These are phyloP conservation scores for Trichoderma sp. DNA, from an alignment of 2,329 filamentous ascomycete genomes.

Conservation along the genomic window DNA sequence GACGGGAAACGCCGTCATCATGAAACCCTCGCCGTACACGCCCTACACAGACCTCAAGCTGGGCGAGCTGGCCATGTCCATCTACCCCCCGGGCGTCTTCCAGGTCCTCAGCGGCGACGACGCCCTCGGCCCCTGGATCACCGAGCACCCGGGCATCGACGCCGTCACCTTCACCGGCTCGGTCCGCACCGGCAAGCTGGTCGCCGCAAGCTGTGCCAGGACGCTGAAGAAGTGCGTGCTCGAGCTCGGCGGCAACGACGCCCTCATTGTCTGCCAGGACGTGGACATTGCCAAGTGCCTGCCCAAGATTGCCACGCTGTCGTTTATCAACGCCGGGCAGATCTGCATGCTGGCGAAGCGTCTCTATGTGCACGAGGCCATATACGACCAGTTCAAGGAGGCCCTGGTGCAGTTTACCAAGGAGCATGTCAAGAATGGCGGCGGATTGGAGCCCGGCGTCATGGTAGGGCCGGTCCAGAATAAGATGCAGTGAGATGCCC, in stretches of 20 bases:
- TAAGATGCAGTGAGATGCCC: conserved; percentile 53
- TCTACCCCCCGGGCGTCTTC: conserved; percentile 64
- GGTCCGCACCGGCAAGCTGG: conserved; percentile 67
- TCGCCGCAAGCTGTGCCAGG: conserved; percentile 70
- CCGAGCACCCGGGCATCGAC: conserved; percentile 57
- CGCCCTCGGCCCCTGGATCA: conserved; percentile 59
- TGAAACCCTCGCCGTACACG: conserved; percentile 60
- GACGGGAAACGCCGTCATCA: conserved; percentile 57
- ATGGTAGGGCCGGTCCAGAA: conserved; percentile 60
- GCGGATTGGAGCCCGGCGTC: conserved; percentile 46
- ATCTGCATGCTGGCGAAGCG: conserved; percentile 61
- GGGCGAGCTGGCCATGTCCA: conserved; percentile 55
- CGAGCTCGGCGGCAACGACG: conserved; percentile 69
- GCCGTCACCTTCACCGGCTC: conserved; percentile 75
- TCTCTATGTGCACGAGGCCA: conserved; percentile 58
- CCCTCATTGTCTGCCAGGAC: conserved; percentile 49
- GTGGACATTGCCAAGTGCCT: conserved; percentile 48
- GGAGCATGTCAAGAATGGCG: conserved; percentile 48
- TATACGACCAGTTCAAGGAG: conserved; percentile 55
- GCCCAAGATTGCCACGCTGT: conserved; percentile 43
- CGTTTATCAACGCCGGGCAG: conserved; percentile 59
- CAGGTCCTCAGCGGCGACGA: conserved; percentile 63
- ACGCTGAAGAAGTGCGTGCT: conserved; percentile 67
- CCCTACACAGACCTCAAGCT: conserved; percentile 61
- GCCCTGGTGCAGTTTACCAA: conserved; percentile 49